These are phyloP conservation scores for Xylaria intraflava DNA, from an alignment of 495 filamentous ascomycete species.

Conservation along the genomic window DNA sequence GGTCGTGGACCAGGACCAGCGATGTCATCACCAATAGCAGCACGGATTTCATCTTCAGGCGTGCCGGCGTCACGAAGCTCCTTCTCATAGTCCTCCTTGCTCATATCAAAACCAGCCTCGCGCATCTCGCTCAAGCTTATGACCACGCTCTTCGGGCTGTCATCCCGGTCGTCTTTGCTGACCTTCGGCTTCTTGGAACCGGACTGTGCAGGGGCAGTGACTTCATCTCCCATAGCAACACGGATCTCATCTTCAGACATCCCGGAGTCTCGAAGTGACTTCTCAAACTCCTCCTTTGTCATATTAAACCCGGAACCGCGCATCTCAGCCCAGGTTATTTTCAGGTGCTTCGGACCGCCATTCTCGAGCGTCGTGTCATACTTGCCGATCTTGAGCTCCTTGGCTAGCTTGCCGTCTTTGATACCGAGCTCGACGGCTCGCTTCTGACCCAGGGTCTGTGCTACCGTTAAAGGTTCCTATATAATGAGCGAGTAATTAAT, in stretches of 20 bases:
- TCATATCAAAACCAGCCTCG: neutral
- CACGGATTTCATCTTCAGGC: neutral
- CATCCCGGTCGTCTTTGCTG: no score
- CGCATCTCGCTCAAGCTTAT: neutral
- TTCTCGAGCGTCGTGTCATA: neutral
- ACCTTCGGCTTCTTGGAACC: no score
- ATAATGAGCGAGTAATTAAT: neutral
- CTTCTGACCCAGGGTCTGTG: neutral
- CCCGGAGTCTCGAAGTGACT: no score
- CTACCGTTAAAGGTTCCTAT: neutral
- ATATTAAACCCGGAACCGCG: no score
- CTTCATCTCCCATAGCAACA: no score
- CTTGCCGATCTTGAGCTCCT: constrained; percentile 2
- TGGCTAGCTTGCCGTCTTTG: neutral
- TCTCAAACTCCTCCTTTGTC: no score
- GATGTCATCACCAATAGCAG: neutral
- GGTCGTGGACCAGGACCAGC: no score
- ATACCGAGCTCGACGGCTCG: neutral
- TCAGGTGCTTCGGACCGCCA: neutral
- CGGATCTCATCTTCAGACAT: no score
- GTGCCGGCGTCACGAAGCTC: neutral
- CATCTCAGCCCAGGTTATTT: no score
- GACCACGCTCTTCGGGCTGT: no score
- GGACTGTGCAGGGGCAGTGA: no score
- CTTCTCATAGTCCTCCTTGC: neutral